Percentiles rank a stretch among this genome's conserved stretches.
Evolutionary conservation across 305 asterid genomes (phyloP).

Genomic region (Rubia balearica): DNA sequence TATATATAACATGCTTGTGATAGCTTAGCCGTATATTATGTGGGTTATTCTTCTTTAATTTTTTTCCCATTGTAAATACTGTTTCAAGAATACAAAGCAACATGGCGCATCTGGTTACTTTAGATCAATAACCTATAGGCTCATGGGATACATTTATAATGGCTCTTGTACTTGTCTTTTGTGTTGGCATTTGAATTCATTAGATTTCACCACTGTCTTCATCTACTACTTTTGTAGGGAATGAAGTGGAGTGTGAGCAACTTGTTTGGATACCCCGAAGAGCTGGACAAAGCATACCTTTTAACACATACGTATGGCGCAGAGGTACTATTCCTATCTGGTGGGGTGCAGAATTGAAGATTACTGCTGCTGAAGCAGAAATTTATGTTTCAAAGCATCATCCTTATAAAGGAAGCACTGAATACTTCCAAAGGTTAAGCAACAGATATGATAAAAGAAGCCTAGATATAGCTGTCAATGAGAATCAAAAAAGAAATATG

Average conservation of each 20-base stretch:
- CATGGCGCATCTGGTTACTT: background rate
- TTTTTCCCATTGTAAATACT: background rate
- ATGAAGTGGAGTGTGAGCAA: slow-evolving; percentile 99
- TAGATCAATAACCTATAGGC: background rate
- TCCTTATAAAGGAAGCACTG: slow-evolving; percentile 87
- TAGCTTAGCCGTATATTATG: background rate
- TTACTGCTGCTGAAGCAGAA: slow-evolving; percentile 99
- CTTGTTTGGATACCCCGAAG: slow-evolving; percentile 88
- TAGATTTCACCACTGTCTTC: background rate
- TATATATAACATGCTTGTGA: background rate
- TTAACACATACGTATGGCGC: slow-evolving; percentile 89
- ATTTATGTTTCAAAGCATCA: slow-evolving; percentile 81
- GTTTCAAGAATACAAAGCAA: background rate
- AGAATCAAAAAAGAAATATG: slow-evolving; percentile 60
- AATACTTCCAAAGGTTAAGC: slow-evolving; percentile 88
- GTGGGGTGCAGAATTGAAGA: slow-evolving; percentile 99
- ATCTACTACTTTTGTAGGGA: slow-evolving; percentile 46
- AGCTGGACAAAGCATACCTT: slow-evolving; percentile 78
- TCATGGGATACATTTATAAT: background rate
- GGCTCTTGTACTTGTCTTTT: background rate
- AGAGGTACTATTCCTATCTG: slow-evolving; percentile 98
- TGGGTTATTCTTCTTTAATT: background rate
- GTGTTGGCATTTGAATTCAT: background rate
- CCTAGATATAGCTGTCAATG: slow-evolving; percentile 53
- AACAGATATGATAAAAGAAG: slow-evolving; percentile 80